Evolutionary conservation across 345 rosid species (phyloP).

Genomic region (Atalantia buxifolia): DNA sequence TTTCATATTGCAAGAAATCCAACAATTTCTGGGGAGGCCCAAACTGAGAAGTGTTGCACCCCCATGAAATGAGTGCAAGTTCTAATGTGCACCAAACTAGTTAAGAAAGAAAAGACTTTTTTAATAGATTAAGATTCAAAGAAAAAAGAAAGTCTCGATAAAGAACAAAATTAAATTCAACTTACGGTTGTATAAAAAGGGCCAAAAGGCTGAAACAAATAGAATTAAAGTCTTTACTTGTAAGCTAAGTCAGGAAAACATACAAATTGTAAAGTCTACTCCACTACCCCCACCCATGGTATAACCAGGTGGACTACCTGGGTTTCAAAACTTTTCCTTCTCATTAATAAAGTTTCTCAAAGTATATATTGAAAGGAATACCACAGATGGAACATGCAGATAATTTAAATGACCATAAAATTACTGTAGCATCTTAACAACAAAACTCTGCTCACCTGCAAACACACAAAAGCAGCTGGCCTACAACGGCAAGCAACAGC

Average conservation of each 20-base stretch:
- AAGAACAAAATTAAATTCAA: background rate
- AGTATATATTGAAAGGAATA: background rate
- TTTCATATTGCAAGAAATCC: too few relatives aligned
- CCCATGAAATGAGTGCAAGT: too few relatives aligned
- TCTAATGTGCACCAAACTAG: background rate
- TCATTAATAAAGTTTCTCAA: background rate
- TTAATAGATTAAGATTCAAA: background rate
- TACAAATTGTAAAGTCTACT: background rate
- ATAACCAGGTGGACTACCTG: background rate
- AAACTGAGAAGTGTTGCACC: too few relatives aligned
- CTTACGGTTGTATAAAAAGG: background rate
- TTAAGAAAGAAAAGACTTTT: background rate
- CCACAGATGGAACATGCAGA: background rate
- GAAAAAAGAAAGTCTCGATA: background rate
- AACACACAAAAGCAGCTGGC: conserved; percentile 79
- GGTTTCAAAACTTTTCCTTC: background rate
- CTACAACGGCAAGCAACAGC: conserved; percentile 75
- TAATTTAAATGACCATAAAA: background rate
- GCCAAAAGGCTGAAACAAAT: background rate
- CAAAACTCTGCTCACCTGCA: conserved; percentile 61
- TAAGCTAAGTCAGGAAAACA: background rate
- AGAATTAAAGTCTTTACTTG: background rate
- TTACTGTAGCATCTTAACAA: background rate
- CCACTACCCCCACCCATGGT: background rate
- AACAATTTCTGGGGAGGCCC: too few relatives aligned